phyloP scores from a whole-genome alignment of 306 rosid genomes.

The Ormosia emarginata region DNA sequence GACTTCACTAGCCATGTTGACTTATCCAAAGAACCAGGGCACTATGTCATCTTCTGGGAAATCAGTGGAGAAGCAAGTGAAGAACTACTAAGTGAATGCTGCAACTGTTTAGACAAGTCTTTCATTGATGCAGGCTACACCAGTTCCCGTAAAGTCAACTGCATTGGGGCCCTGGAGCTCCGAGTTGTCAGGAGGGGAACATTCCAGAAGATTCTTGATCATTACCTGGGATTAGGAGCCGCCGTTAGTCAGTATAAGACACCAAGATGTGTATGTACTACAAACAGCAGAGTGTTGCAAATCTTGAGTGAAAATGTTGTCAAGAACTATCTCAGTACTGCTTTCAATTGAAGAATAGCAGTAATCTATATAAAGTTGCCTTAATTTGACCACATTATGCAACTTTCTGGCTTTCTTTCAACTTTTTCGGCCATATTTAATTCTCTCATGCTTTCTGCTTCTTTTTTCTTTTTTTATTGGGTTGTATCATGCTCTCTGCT shows the following conservation, averaged over 20 bases:
- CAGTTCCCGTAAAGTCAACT: constrained; percentile 66
- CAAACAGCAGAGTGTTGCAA: constrained; percentile 55
- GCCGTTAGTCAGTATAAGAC: constrained; percentile 88
- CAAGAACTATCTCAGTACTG: constrained; percentile 55
- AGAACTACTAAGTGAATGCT: constrained; percentile 59
- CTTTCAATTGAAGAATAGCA: constrained; percentile 36
- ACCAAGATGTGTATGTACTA: constrained; percentile 66
- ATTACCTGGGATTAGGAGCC: constrained; percentile 66
- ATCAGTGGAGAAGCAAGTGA: constrained; percentile 63
- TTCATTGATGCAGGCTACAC: constrained; percentile 79
- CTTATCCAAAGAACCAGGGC: constrained; percentile 64
- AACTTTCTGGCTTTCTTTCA: background rate
- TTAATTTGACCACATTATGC: background rate
- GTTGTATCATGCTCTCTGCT: too few relatives aligned
- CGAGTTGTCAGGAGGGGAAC: constrained; percentile 70
- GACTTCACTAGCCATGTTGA: constrained; percentile 82
- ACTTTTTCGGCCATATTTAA: background rate
- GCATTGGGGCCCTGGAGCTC: constrained; percentile 74
- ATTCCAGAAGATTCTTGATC: constrained; percentile 69
- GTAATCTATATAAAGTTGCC: background rate
- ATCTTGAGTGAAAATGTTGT: constrained; percentile 64
- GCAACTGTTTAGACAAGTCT: constrained; percentile 68
- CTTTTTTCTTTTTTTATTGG: background rate
- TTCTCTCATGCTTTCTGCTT: background rate
- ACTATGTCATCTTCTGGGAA: constrained; percentile 89